A percentile compares a stretch with the other conserved stretches of the same genome.
phyloP scores from a whole-genome alignment of 2,329 filamentous ascomycete genomes.

The Massarina eburnea region DNA sequence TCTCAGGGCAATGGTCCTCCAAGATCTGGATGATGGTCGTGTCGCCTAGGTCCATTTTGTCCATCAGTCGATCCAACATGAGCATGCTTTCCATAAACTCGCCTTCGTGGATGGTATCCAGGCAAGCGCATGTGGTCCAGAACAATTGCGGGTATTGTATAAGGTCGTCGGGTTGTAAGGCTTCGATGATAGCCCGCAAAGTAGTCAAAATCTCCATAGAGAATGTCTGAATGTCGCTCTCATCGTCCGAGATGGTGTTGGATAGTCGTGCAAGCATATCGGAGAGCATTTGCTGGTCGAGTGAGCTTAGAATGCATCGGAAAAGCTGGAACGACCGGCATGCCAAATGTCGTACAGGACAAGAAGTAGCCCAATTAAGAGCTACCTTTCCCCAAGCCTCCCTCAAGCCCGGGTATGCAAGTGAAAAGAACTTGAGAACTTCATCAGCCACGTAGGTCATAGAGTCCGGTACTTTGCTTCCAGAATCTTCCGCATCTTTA shows the following conservation, averaged over 20 bases:
- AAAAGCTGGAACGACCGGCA: constrained; percentile 98
- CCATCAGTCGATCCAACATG: constrained; percentile 85
- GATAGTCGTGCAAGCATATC: constrained; percentile 95
- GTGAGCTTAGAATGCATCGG: constrained; percentile 83
- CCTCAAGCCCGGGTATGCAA: constrained; percentile 82
- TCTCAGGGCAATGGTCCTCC: constrained; percentile 74
- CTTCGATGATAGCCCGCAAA: constrained; percentile 84
- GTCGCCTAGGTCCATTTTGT: constrained; percentile 78
- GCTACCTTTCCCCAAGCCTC: constrained; percentile 90
- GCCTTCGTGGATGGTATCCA: constrained; percentile 94
- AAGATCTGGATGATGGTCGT: constrained; percentile 69
- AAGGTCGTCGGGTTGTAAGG: constrained; percentile 76
- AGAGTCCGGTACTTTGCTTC: constrained; percentile 78
- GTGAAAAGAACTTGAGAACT: constrained; percentile 81
- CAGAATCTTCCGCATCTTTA: constrained; percentile 66
- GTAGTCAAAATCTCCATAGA: constrained; percentile 98
- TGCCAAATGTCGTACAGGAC: constrained; percentile 89
- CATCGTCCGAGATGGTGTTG: constrained; percentile 95
- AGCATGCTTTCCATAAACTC: constrained; percentile 90
- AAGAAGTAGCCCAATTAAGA: constrained; percentile 94
- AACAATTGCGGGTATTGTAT: constrained; percentile 93
- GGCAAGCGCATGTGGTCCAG: constrained; percentile 94
- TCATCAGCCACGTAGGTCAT: constrained; percentile 85
- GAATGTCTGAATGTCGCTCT: constrained; percentile 90
- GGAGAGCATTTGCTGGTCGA: constrained; percentile 91